Evolutionary conservation across 2,329 filamentous ascomycete genomes (phyloP), one percentile per base, ranked within the genome.

Genomic region (Cercospora janseana): DNA sequence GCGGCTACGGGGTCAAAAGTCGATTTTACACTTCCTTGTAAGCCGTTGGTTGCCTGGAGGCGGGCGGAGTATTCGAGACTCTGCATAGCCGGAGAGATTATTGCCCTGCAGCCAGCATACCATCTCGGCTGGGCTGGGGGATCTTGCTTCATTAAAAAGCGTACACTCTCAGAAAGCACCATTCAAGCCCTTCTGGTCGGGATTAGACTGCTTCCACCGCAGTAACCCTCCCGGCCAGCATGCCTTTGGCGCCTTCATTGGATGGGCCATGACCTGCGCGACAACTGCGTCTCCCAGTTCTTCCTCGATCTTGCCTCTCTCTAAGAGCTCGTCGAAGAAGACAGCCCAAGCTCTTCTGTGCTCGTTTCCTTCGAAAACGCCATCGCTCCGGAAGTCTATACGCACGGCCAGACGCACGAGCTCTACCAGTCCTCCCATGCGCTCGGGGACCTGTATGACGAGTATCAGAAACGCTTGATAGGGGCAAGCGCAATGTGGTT

Each of bases 281-380:
- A 72, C 69, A 2, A 75, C 70, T 28, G 65, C 64, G 63, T 75
- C 70, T 2, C 69, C 70, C 18, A 75, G 59, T 3, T 71, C 64
- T 51, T 74, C 74, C 58, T 76, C 73, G 32, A 75, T 68, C 1
- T 64, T 64, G 6, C 63, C 61, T 15, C 73, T 64, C 3, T 67
- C 64, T 29, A 68, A 66, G 16, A 47, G 35, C 15, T 4, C 49
- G 57, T 72, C 70, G 12, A 67, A 51, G 34, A 46, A 27, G 15
- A 52, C 27, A 4, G 59, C 43, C 20, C 38, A 46, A 15, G 51
- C 56, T 6, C 15, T 16, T 9, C n/a, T 4, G 5, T 20, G 6
- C 13, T 7, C 34, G 5, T 20, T 9, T 6, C 34, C 13, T 9
- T 37, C 34, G 15, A 37, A 20, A 6, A 37, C 16, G 10, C n/a